phyloP scores from a whole-genome alignment of 352 stramenopile species.

The Pythium aristosporum region DNA sequence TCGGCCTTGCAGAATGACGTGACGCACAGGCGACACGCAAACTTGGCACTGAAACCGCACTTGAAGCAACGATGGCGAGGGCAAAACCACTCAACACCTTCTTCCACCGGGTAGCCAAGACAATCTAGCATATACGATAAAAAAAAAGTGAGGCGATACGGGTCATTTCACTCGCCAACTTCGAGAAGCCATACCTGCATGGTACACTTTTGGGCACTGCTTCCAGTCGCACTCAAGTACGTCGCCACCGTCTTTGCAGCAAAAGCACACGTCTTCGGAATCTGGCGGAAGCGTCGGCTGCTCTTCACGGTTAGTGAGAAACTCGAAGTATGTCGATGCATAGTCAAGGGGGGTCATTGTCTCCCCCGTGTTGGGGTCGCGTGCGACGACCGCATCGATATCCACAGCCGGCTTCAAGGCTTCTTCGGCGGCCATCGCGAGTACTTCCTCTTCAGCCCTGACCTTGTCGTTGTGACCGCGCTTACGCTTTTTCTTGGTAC shows the following conservation, averaged over 20 bases:
- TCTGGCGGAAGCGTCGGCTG: conserved; percentile 25
- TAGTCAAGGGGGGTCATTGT: conserved; percentile 67
- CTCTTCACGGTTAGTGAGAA: conserved; percentile 49
- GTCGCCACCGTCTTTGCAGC: conserved; percentile 80
- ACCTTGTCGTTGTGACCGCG: conserved; percentile 29
- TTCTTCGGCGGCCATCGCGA: background rate
- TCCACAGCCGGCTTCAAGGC: conserved; percentile 4
- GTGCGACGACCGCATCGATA: conserved; percentile 15
- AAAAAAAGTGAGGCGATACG: background rate
- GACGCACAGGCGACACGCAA: conserved; percentile 70
- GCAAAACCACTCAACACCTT: conserved; percentile 61
- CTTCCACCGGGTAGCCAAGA: conserved; percentile 56
- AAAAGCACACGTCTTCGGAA: conserved; percentile 84
- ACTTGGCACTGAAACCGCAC: conserved; percentile 56
- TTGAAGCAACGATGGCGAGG: conserved; percentile 66
- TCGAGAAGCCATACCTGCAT: conserved; percentile 40
- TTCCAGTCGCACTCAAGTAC: conserved; percentile 82
- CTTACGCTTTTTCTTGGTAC: conserved; percentile 49
- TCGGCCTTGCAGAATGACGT: conserved; percentile 72
- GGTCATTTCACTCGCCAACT: too few relatives aligned
- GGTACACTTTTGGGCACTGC: conserved; percentile 79
- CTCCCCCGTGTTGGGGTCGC: conserved; percentile 9
- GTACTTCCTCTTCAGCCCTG: conserved; percentile 17
- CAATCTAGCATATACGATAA: conserved; percentile 45
- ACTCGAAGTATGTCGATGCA: conserved; percentile 63